Conservation (phyloP, 352 stramenopile species). For the Phytophthora nicotianae region DNA sequence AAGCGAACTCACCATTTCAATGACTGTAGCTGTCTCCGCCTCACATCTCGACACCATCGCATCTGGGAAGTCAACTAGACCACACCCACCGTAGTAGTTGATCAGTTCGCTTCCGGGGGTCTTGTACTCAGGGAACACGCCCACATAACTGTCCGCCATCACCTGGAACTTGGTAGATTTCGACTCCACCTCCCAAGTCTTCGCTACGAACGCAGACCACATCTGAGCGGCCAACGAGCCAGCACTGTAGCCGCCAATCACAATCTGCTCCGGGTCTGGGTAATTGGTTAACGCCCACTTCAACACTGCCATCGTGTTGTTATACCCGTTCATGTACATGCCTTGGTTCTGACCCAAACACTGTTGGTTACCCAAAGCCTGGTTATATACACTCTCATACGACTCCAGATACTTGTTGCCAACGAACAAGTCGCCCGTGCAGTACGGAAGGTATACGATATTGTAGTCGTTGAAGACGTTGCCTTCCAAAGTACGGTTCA, state of each 20-base stretch:
- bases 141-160: constrained; percentile 59
- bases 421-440: constrained; percentile 60
- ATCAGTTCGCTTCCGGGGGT: constrained; percentile 37
- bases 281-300: constrained; percentile 62
- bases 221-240: constrained; percentile 52
- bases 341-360: constrained; percentile 40
- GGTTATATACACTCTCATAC: constrained; percentile 29
- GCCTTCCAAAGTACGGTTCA: constrained; percentile 42
- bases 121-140: constrained; percentile 23
- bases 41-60: constrained; percentile 35
- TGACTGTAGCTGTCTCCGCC: constrained; percentile 29
- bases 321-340: constrained; percentile 59
- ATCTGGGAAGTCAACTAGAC: constrained; percentile 36
- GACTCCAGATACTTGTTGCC: constrained; percentile 33
- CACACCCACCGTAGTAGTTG: constrained; percentile 51
- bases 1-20: constrained; percentile 37
- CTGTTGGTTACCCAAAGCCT: constrained; percentile 34
- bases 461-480: constrained; percentile 74
- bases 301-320: constrained; percentile 54
- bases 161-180: constrained; percentile 47
- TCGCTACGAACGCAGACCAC: constrained; percentile 36
- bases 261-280: constrained; percentile 49
- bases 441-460: constrained; percentile 70
- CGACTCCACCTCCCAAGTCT: constrained; percentile 48
- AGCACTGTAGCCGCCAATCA: constrained; percentile 53